Percentiles rank a stretch among this genome's conserved stretches.
phyloP scores from a whole-genome alignment of 2,329 filamentous ascomycete genomes.

The Claviceps maximensis region DNA sequence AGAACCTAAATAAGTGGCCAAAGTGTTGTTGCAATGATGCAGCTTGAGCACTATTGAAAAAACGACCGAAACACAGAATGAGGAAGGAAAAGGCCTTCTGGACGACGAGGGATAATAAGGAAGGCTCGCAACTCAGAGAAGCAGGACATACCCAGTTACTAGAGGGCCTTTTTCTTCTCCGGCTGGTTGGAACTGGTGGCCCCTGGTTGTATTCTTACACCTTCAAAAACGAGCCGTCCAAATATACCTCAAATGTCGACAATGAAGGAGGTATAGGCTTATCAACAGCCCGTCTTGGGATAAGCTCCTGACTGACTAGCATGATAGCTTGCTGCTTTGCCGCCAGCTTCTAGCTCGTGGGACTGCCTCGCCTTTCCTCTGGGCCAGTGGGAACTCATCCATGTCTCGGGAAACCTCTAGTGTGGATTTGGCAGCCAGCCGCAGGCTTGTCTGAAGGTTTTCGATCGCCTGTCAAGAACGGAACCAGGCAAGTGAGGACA shows the following conservation, averaged over 20 bases:
- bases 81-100: not conserved
- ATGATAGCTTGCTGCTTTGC: constrained; percentile 2
- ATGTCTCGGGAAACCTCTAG: constrained; percentile 15
- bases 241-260: constrained; percentile 5
- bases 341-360: constrained; percentile 7
- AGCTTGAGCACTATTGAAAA: not conserved
- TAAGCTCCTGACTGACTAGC: constrained; percentile 8
- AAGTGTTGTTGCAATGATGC: not conserved
- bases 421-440: constrained; percentile 7
- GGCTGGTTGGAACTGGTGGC: not conserved
- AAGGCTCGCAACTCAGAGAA: constrained; percentile 4
- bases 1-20: not conserved
- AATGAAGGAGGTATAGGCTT: constrained; percentile 3
- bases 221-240: not conserved
- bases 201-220: constrained; percentile 5
- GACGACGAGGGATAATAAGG: constrained; percentile 6
- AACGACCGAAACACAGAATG: not conserved
- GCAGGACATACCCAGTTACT: constrained; percentile 2
- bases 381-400: constrained; percentile 10
- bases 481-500: constrained; percentile 1
- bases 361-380: constrained; percentile 1
- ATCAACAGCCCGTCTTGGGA: constrained; percentile 9
- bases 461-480: constrained; percentile 6
- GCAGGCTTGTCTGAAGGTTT: constrained; percentile 7
- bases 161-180: not conserved